phyloP scores from a whole-genome alignment of 2,329 filamentous ascomycete genomes.

The Monosporascus cannonballus region DNA sequence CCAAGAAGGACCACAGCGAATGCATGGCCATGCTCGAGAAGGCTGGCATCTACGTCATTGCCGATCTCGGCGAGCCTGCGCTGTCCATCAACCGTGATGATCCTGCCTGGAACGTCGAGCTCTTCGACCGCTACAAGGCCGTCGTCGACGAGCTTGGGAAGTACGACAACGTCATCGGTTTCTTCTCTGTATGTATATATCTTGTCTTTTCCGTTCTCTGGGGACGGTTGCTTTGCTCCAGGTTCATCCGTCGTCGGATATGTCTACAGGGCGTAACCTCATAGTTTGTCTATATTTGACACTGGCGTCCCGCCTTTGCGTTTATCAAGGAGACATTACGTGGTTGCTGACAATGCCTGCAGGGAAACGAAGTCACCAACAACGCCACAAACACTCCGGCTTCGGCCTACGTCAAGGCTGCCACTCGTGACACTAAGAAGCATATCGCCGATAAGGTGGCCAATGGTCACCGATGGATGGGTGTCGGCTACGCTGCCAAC shows the following conservation, averaged over 20 bases:
- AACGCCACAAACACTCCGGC: slow-evolving; percentile 66
- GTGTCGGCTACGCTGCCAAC: slow-evolving; percentile 75
- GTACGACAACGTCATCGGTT: slow-evolving; percentile 72
- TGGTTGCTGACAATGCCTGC: not conserved
- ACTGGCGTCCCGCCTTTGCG: no score
- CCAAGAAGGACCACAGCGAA: slow-evolving; percentile 55
- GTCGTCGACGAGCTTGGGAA: slow-evolving; percentile 64
- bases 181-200: slow-evolving; percentile 50
- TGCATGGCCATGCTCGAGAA: slow-evolving; percentile 66
- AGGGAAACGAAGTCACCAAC: slow-evolving; percentile 75
- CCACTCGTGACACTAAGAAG: slow-evolving; percentile 72
- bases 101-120: slow-evolving; percentile 61
- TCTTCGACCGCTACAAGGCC: slow-evolving; percentile 63
- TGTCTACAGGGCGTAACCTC: no score
- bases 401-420: slow-evolving; percentile 74
- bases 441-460: slow-evolving; percentile 61
- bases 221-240: no score
- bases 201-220: no score
- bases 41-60: slow-evolving; percentile 72
- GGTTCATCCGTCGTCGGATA: no score
- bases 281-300: no score
- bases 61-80: slow-evolving; percentile 65
- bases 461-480: slow-evolving; percentile 58
- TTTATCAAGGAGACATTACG: no score
- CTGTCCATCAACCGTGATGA: slow-evolving; percentile 64